phyloP scores from a whole-genome alignment of 2,329 filamentous ascomycete genomes.

The Fusarium ramigenum region DNA sequence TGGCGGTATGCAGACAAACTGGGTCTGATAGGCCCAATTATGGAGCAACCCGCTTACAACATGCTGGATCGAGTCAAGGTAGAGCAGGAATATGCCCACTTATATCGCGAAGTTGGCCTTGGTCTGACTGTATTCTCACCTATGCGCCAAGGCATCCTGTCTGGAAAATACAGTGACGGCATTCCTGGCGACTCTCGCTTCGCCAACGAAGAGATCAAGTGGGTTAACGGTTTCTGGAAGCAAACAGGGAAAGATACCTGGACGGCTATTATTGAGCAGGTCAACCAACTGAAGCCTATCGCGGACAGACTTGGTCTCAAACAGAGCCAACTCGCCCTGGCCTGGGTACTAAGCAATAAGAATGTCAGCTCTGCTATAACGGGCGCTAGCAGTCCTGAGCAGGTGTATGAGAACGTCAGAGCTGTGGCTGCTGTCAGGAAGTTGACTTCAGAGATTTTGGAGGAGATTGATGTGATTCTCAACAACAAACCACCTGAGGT shows the following conservation, averaged over 20 bases:
- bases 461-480: conserved; percentile 67
- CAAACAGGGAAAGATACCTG: conserved; percentile 61
- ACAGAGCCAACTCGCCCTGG: conserved; percentile 64
- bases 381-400: conserved; percentile 65
- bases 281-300: conserved; percentile 68
- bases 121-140: conserved; percentile 73
- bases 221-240: conserved; percentile 63
- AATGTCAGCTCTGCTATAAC: conserved; percentile 70
- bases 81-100: conserved; percentile 68
- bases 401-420: conserved; percentile 68
- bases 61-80: conserved; percentile 69
- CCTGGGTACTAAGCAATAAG: conserved; percentile 70
- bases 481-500: conserved; percentile 65
- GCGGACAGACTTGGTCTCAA: conserved; percentile 71
- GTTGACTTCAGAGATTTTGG: conserved; percentile 67
- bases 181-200: conserved; percentile 69
- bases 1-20: conserved; percentile 69
- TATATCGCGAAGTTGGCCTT: conserved; percentile 68
- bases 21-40: conserved; percentile 68
- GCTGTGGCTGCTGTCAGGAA: conserved; percentile 63
- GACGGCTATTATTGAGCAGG: conserved; percentile 66
- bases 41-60: conserved; percentile 76
- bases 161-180: conserved; percentile 73
- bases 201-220: conserved; percentile 64
- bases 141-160: conserved; percentile 65